Percentiles rank a stretch among this genome's conserved stretches.
Evolutionary conservation across 2,329 filamentous ascomycete species (phyloP).

Genomic region (Chaetomiaceae sp.): DNA sequence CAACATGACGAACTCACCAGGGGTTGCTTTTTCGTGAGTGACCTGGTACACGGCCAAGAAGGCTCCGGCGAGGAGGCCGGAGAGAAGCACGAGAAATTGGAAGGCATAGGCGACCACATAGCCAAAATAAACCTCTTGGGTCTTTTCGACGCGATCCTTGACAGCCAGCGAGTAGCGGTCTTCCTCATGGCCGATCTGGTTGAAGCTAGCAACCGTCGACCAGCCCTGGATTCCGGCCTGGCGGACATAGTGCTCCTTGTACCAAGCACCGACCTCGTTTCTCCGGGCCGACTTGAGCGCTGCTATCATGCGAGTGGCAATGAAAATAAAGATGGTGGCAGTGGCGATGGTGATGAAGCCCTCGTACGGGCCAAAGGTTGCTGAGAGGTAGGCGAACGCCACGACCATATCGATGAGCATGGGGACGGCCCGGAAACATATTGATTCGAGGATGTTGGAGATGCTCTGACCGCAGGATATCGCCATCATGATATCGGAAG

Average conservation of each 20-base stretch:
- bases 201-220: slow-evolving; percentile 56
- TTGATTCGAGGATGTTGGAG: slow-evolving; percentile 52
- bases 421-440: slow-evolving; percentile 54
- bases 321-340: slow-evolving; percentile 50
- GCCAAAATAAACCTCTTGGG: slow-evolving; percentile 38
- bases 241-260: slow-evolving; percentile 51
- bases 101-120: slow-evolving; percentile 51
- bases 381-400: slow-evolving; percentile 55
- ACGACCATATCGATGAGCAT: slow-evolving; percentile 57
- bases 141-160: slow-evolving; percentile 34
- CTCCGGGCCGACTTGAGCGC: slow-evolving; percentile 46
- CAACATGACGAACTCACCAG: slow-evolving; percentile 66
- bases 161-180: slow-evolving; percentile 50
- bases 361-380: slow-evolving; percentile 56
- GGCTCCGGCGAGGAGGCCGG: slow-evolving; percentile 61
- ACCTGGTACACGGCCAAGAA: slow-evolving; percentile 62
- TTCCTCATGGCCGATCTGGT: slow-evolving; percentile 54
- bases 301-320: slow-evolving; percentile 48
- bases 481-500: slow-evolving; percentile 53
- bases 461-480: slow-evolving; percentile 51
- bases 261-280: slow-evolving; percentile 48
- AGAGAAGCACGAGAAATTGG: slow-evolving; percentile 60
- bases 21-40: slow-evolving; percentile 51
- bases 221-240: slow-evolving; percentile 54
- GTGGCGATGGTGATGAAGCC: slow-evolving; percentile 58